These are phyloP conservation scores for Ilyonectria destructans DNA, from an alignment of 2,329 filamentous ascomycete genomes.

Conservation along the genomic window DNA sequence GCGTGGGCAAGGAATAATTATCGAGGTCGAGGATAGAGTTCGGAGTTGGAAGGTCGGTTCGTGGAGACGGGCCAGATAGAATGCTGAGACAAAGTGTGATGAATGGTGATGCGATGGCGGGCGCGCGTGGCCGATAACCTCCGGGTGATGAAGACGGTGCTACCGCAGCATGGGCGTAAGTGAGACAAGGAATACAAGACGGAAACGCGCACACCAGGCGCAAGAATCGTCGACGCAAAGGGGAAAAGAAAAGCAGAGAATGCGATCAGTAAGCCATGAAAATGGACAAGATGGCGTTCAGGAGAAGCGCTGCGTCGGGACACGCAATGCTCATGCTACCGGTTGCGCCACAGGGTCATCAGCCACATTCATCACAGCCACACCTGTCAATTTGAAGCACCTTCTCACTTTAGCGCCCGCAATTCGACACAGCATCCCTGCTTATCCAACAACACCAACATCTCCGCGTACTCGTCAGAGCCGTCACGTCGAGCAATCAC, in stretches of 20 bases:
- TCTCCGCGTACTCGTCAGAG: background rate
- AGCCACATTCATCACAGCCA: slow-evolving; percentile 9
- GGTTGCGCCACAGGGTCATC: background rate
- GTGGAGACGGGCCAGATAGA: background rate
- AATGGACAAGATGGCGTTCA: slow-evolving; percentile 22
- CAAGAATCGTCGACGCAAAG: slow-evolving; percentile 20
- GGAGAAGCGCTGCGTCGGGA: slow-evolving; percentile 17
- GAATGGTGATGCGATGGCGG: slow-evolving; percentile 19
- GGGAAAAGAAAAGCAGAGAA: slow-evolving; percentile 14
- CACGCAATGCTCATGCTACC: background rate
- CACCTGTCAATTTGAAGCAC: background rate
- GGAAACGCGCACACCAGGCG: slow-evolving; percentile 29
- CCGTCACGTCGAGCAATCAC: background rate
- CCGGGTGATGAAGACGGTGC: slow-evolving; percentile 24
- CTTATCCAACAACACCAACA: background rate
- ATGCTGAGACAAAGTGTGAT: background rate
- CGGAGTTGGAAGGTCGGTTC: background rate
- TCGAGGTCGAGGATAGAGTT: background rate
- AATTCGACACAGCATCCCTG: background rate
- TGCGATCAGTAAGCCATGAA: slow-evolving; percentile 17
- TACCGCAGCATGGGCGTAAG: slow-evolving; percentile 35
- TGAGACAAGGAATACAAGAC: slow-evolving; percentile 28
- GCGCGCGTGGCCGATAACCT: slow-evolving; percentile 34
- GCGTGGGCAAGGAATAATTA: background rate
- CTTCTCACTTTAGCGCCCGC: background rate